A percentile compares a stretch with the other conserved stretches of the same genome.
Conservation (phyloP, 2,329 filamentous ascomycete genomes). For the Neofusicoccum sp. region DNA sequence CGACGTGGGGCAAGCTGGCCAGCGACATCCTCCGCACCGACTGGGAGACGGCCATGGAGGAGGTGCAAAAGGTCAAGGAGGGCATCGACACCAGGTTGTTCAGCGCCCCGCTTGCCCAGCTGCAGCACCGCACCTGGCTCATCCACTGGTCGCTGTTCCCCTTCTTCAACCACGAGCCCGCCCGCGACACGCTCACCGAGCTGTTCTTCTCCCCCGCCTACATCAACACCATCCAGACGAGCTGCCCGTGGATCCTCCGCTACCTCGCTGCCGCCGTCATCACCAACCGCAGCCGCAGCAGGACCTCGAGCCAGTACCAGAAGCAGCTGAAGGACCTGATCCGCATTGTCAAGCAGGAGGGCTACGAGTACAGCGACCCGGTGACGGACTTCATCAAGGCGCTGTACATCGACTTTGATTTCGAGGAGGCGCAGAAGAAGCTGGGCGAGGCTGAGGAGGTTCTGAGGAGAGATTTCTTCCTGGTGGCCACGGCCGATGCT, state of each 20-base stretch:
- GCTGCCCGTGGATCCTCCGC: constrained; percentile 92
- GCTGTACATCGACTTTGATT: constrained; percentile 94
- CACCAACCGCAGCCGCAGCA: constrained; percentile 73
- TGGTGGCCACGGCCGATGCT: constrained; percentile 77
- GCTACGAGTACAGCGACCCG: constrained; percentile 95
- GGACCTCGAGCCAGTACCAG: constrained; percentile 88
- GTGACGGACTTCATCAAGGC: constrained; percentile 96
- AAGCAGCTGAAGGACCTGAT: constrained; percentile 98
- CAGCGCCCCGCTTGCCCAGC: constrained; percentile 92
- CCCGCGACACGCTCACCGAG: constrained; percentile 88
- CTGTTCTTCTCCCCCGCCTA: constrained; percentile 96
- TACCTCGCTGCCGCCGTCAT: constrained; percentile 95
- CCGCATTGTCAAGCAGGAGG: constrained; percentile 93
- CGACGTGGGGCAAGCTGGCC: constrained; percentile 97
- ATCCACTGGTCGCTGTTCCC: constrained; percentile 99
- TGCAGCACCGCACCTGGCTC: constrained; percentile 95
- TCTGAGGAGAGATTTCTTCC: constrained; percentile 92
- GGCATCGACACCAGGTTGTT: constrained; percentile 92
- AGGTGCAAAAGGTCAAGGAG: constrained; percentile 66
- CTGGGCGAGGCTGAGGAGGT: constrained; percentile 88
- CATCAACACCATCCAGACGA: constrained; percentile 99
- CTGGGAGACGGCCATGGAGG: constrained; percentile 82
- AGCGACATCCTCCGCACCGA: constrained; percentile 93
- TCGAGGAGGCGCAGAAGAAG: constrained; percentile 92
- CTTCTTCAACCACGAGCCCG: constrained; percentile 95